Evolutionary conservation across 352 stramenopile genomes (phyloP), one percentile per base, ranked within the genome.

Genomic region (Globisporangium irregulare): DNA sequence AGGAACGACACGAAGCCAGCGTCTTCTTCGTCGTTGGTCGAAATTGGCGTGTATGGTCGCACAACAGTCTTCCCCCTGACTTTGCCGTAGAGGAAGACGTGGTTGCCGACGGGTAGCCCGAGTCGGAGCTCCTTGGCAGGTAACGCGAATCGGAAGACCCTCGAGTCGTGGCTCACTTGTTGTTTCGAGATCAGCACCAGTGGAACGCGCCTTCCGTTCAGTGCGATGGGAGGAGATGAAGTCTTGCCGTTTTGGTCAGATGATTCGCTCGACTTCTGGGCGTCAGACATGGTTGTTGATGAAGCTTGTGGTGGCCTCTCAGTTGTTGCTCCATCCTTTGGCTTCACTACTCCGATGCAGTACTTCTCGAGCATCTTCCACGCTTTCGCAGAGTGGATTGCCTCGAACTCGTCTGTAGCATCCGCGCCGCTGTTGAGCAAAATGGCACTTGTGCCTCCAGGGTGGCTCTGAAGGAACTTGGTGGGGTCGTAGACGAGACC

Each of bases 401-500:
- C 91, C 51, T 97, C 85, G 70, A 98, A 98, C 67, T 98, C 93
- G 62, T 98, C 92, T 0, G 92, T 98, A 36, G 86, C 81, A 72
- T 98, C 95, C 9, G 78, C 82, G 56, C 95, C 95, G 24, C 87
- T 92, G 76, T 90, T 93, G 57, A 98, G 89, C 25, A 94, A 75
- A 51, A 84, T 84, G 34, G 72, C 81, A 20, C 74, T 75, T 24
- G 76, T 69, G 24, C 94, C 94, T 66, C 94, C 94, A 51, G 87
- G 88, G 65, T 96, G 89, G 32, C 97, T 82, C 22, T 94, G 81
- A 12, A 98, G 77, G 62, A 98, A 98, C 38, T 91, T 73, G 1
- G 93, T 98, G 38, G 85, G 91, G 73, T 98, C 89, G 70, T 98
- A 98, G 1, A 99, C 94, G 59, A 94, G 91, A 29, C 91, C 89